phyloP scores from a whole-genome alignment of 2,329 filamentous ascomycete genomes.

The Beauveria sp. region DNA sequence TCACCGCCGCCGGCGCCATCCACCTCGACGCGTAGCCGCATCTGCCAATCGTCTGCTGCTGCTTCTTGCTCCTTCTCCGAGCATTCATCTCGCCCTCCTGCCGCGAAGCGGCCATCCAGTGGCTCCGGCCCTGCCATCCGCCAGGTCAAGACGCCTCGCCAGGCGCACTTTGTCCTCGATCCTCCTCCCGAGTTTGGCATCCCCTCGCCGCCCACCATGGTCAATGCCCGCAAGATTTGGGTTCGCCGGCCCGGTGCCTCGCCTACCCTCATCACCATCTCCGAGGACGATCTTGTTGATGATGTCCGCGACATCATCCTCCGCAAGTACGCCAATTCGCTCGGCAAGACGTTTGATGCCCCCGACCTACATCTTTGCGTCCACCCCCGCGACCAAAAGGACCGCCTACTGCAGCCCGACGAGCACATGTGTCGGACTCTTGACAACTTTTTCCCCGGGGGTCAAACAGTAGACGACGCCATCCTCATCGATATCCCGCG shows the following conservation, averaged over 20 bases:
- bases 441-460: conserved; percentile 76
- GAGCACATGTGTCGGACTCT: conserved; percentile 72
- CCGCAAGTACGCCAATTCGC: conserved; percentile 86
- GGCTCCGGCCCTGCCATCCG: conserved; percentile 21
- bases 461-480: conserved; percentile 82
- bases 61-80: not conserved
- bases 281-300: conserved; percentile 86
- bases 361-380: conserved; percentile 82
- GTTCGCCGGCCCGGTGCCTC: conserved; percentile 82
- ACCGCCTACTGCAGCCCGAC: conserved; percentile 74
- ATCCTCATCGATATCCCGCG: conserved; percentile 83
- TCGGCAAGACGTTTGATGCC: conserved; percentile 81
- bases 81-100: not conserved
- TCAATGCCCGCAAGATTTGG: conserved; percentile 75
- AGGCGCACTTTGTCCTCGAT: conserved; percentile 11
- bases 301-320: conserved; percentile 89
- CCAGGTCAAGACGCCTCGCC: conserved; percentile 15
- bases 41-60: not conserved
- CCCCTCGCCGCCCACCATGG: conserved; percentile 33
- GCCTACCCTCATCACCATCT: conserved; percentile 76
- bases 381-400: conserved; percentile 58
- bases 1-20: not conserved
- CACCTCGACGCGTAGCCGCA: not conserved
- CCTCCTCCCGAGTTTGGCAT: conserved; percentile 28
- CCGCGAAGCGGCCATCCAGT: conserved; percentile 9